Base-by-base conservation (phyloP, 306 rosid species). In the Quercus rubra region DNA sequence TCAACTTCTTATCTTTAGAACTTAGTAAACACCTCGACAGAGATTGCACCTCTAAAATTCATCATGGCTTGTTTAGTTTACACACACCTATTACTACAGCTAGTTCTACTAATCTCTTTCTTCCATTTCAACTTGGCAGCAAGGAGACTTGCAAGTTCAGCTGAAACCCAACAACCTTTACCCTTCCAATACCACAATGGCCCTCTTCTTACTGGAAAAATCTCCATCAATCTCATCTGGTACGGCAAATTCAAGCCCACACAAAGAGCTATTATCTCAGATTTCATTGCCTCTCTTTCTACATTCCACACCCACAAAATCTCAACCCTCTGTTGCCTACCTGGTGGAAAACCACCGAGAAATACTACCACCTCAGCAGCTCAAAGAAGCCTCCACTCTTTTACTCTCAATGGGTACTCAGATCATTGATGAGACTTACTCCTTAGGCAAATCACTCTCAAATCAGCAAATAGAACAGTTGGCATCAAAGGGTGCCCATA, bases 151-250 rank as follows among this genome's bases (percentile, higher is more conserved):
- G 54, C 54, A 3, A 0, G 0, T 38, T 38, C 46, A 7, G 46
- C 46, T 38, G 46, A 49, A 10, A 49, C 54, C 54, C 70, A 82
- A 17, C 75, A 77, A 6, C 76, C 83, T 0, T 7, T 86, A 18
- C 35, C 71, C 12, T 89, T 92, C 43, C 79, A 85, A 3, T 87
- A 90, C 89, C 97, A 92, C 64, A 85, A 83, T 3, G 97, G 97
- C 33, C 85, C 89, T 46, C 92, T 92, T 78, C 89, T 88, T 3
- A 55, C 51, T 1, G 92, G 92, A 1, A 85, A 85, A 67, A 25
- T 87, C 77, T 75, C 92, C 77, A 15, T 87, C 67, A 82, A 90
- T 74, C 68, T 92, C 41, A 71, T 85, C 19, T 92, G 92, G 94
- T 90, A 92, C 52, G 97, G 91, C 3, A 81, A 77, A 13, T 92